These are phyloP conservation scores for Suillus tomentosus DNA, from an alignment of 768 basidiomycete genomes.

Conservation along the genomic window DNA sequence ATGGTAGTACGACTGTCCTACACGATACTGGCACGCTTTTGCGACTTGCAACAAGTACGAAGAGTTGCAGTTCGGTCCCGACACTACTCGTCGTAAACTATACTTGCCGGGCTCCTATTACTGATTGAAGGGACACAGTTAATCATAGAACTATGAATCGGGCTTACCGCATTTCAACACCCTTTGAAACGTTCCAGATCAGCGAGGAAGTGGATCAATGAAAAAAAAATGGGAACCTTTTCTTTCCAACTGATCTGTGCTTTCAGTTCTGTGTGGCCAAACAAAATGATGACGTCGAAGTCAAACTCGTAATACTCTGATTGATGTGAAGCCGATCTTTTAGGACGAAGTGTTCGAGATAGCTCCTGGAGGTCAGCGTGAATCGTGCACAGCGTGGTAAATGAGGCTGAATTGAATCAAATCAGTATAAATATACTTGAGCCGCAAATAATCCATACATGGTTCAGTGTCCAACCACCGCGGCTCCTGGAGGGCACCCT, in stretches of 20 bases:
- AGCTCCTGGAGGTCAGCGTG: conserved; percentile 12
- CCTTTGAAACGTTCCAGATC: conserved; percentile 22
- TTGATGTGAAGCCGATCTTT: neutral
- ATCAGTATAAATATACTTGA: neutral
- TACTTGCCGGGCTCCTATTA: conserved; percentile 7
- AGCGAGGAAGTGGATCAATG: neutral
- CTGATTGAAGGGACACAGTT: neutral
- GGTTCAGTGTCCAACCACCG: conserved; percentile 13
- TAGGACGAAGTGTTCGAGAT: conserved; percentile 2
- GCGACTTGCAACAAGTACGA: neutral
- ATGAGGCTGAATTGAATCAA: conserved; percentile 12
- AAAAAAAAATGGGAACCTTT: conserved; percentile 24
- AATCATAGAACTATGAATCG: neutral
- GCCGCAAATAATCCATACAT: neutral
- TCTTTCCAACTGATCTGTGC: conserved; percentile 43
- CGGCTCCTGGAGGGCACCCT: conserved; percentile 10
- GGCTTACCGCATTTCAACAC: conserved; percentile 32
- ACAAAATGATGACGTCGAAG: conserved; percentile 37
- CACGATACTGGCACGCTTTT: neutral
- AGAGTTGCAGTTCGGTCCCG: neutral
- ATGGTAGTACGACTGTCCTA: neutral
- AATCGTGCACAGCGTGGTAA: conserved; percentile 9
- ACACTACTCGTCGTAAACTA: conserved; percentile 4
- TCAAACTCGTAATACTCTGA: conserved; percentile 23
- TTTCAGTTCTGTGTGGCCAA: conserved; percentile 43